Evolutionary conservation across 768 basidiomycete genomes (phyloP).

Genomic region (Russula emetica): DNA sequence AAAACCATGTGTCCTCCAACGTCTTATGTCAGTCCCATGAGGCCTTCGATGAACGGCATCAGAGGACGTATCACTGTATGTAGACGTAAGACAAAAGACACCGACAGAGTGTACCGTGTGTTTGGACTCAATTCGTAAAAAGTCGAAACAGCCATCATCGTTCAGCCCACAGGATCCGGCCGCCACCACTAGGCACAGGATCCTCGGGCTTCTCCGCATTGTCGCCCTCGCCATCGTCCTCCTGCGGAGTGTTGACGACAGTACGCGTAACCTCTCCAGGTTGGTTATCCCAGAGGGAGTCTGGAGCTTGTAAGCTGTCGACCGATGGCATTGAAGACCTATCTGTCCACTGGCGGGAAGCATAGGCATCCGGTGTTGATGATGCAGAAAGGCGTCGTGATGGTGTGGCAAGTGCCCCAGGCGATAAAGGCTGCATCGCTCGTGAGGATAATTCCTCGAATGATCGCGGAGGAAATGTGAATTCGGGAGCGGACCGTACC

Average conservation of each 20-base stretch:
- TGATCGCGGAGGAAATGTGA: conserved; percentile 6
- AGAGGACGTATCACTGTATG: background rate
- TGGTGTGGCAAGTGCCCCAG: background rate
- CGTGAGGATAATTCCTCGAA: background rate
- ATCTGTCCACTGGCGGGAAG: conserved; percentile 15
- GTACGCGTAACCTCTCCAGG: background rate
- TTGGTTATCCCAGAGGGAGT: background rate
- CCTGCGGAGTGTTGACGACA: background rate
- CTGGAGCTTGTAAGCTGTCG: conserved; percentile 2
- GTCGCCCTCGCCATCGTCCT: conserved; percentile 17
- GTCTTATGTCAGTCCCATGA: background rate
- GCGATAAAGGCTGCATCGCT: conserved; percentile 1
- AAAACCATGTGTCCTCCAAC: background rate
- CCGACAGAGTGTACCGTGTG: background rate
- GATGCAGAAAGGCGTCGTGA: conserved; percentile 3
- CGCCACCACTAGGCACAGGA: background rate
- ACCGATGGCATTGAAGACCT: background rate
- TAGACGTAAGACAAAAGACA: background rate
- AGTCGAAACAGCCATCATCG: background rate
- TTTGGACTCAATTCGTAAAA: background rate
- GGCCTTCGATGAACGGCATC: background rate
- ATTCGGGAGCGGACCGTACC: conserved; percentile 22
- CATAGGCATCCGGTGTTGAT: background rate
- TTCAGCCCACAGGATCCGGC: conserved; percentile 21
- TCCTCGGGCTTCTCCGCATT: conserved; percentile 25